phyloP scores from a whole-genome alignment of 768 basidiomycete genomes.

The Filobasidium floriforme region DNA sequence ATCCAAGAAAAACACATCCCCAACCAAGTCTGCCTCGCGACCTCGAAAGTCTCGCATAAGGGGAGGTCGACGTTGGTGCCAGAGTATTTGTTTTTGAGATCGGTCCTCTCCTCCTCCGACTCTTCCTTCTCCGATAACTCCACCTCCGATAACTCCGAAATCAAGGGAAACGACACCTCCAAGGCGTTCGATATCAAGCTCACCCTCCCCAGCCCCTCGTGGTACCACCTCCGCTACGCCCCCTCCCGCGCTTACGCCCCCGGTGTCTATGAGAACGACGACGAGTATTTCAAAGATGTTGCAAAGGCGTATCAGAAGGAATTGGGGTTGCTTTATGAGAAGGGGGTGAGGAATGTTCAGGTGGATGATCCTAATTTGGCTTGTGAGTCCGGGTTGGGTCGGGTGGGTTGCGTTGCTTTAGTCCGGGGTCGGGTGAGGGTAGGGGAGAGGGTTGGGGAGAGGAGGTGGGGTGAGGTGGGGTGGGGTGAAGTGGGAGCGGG shows the following conservation, averaged over 20 bases:
- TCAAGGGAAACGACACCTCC: too few species aligned
- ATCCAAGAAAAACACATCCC: slow-evolving; percentile 18
- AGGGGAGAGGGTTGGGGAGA: too few species aligned
- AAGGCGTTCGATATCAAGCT: too few species aligned
- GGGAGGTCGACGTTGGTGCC: too few species aligned
- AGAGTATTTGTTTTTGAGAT: too few species aligned
- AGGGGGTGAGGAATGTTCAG: slow-evolving; percentile 22
- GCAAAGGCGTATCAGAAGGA: slow-evolving; percentile 23
- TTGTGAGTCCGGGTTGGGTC: slow-evolving; percentile 13
- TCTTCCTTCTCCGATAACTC: slow-evolving; percentile 38
- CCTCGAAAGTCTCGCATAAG: slow-evolving; percentile 6
- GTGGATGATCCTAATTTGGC: slow-evolving; percentile 23
- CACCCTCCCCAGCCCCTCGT: slow-evolving; percentile 58
- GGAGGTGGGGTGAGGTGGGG: too few species aligned
- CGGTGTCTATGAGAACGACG: slow-evolving; percentile 17
- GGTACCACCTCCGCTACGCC: slow-evolving; percentile 21
- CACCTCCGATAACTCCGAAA: too few species aligned
- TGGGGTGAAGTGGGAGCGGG: too few species aligned
- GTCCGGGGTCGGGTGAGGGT: too few species aligned
- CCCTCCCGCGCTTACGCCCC: slow-evolving; percentile 8
- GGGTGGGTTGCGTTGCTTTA: too few species aligned
- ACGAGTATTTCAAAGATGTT: slow-evolving; percentile 24
- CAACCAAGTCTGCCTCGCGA: slow-evolving; percentile 14
- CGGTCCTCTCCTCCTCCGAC: too few species aligned
- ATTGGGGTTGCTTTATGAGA: slow-evolving; percentile 17